Conservation (phyloP, 768 basidiomycete genomes). For the Rhizopogon vinicolor region DNA sequence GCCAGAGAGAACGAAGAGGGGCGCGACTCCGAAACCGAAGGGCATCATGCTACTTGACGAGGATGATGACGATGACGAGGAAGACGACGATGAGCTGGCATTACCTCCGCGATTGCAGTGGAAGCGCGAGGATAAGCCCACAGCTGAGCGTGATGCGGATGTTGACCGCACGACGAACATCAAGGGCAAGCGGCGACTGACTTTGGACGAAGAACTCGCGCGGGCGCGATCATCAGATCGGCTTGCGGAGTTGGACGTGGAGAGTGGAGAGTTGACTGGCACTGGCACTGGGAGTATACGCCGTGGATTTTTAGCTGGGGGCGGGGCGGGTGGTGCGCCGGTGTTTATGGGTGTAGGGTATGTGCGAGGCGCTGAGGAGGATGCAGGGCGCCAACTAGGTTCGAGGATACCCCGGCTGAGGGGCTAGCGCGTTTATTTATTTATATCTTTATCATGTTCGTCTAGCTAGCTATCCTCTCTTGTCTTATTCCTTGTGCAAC, state of each 20-base stretch:
- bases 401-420: slow-evolving; percentile 24
- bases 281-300: slow-evolving; percentile 51
- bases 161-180: slow-evolving; percentile 2
- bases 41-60: slow-evolving; percentile 10
- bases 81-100: slow-evolving; percentile 34
- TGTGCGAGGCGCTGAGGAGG: slow-evolving; percentile 46
- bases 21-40: slow-evolving; percentile 26
- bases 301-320: slow-evolving; percentile 65
- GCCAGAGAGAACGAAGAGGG: slow-evolving; percentile 19
- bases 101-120: slow-evolving; percentile 20
- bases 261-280: slow-evolving; percentile 40
- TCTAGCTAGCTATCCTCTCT: background rate
- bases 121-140: background rate
- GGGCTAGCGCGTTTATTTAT: background rate
- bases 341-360: slow-evolving; percentile 71
- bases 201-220: slow-evolving; percentile 68
- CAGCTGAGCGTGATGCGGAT: background rate
- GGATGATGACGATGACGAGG: slow-evolving; percentile 25
- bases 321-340: slow-evolving; percentile 67
- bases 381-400: slow-evolving; percentile 12
- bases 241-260: slow-evolving; percentile 35
- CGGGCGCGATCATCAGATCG: slow-evolving; percentile 30
- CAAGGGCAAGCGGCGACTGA: slow-evolving; percentile 37
- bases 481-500: background rate
- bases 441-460: background rate